Percentiles rank a stretch among this genome's conserved stretches.
phyloP scores from a whole-genome alignment of 441 rosid species.

The Populus trichocarpa region DNA sequence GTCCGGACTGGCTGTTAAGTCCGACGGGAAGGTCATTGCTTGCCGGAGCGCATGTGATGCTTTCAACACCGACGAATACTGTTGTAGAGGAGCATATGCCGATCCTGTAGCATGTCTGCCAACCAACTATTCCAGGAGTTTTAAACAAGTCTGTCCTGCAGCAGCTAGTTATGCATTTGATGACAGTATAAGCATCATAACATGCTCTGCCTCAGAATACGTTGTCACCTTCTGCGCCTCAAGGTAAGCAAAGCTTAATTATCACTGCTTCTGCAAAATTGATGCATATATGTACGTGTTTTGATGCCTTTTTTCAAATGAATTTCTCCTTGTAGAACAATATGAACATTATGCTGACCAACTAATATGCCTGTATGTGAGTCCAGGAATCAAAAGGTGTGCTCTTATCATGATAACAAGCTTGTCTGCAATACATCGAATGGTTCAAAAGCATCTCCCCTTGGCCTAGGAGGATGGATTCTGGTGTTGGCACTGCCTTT shows the following conservation, averaged over 20 bases:
- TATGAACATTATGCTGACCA: not conserved
- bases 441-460: slow-evolving; percentile 20
- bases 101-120: slow-evolving; percentile 40
- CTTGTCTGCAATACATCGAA: slow-evolving; percentile 36
- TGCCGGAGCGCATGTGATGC: slow-evolving; percentile 57
- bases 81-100: slow-evolving; percentile 47
- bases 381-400: slow-evolving; percentile 48
- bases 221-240: slow-evolving; percentile 53
- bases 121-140: slow-evolving; percentile 47
- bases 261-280: too few species aligned
- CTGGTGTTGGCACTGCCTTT: slow-evolving; percentile 25
- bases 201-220: slow-evolving; percentile 49
- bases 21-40: slow-evolving; percentile 40
- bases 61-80: slow-evolving; percentile 48
- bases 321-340: not conserved
- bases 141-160: slow-evolving; percentile 59
- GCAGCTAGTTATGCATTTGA: slow-evolving; percentile 60
- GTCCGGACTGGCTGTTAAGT: slow-evolving; percentile 28
- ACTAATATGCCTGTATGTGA: not conserved
- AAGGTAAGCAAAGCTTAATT: slow-evolving; percentile 27
- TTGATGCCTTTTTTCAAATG: not conserved
- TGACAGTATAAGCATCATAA: slow-evolving; percentile 34
- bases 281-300: not conserved
- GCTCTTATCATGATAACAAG: slow-evolving; percentile 44
- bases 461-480: slow-evolving; percentile 33